Evolutionary conservation across 2,329 filamentous ascomycete species (phyloP).

Genomic region (Fusarium bulbicola): DNA sequence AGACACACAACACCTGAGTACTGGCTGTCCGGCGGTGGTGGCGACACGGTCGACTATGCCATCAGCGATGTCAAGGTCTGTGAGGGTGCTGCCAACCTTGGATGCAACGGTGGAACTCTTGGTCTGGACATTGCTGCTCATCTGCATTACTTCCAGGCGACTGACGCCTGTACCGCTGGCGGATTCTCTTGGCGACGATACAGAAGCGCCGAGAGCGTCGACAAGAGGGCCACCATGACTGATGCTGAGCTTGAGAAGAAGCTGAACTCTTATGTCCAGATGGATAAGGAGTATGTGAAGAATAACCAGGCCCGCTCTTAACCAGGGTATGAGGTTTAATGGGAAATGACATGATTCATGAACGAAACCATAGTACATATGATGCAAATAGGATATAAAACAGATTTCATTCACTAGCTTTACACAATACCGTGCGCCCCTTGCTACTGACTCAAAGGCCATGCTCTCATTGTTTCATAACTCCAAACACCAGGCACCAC

Average conservation of each 20-base stretch:
- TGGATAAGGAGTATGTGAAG: conserved; percentile 47
- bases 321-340: not conserved
- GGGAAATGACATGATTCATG: conserved; percentile 2
- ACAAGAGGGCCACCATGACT: conserved; percentile 28
- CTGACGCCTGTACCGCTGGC: conserved; percentile 50
- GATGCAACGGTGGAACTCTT: conserved; percentile 61
- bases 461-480: not conserved
- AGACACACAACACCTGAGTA: conserved; percentile 76
- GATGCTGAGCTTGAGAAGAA: conserved; percentile 52
- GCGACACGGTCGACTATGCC: conserved; percentile 47
- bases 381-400: not conserved
- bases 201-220: not conserved
- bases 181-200: conserved; percentile 42
- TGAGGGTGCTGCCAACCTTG: conserved; percentile 55
- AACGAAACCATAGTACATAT: not conserved
- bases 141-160: conserved; percentile 57
- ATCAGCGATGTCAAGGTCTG: conserved; percentile 57
- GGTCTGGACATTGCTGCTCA: conserved; percentile 59
- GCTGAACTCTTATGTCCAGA: conserved; percentile 48
- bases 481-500: conserved; percentile 8
- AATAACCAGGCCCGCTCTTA: conserved; percentile 20
- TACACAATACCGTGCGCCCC: conserved; percentile 3
- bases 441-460: not conserved
- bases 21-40: conserved; percentile 59
- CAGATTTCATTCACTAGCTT: not conserved